These are phyloP conservation scores for Penicillium coprophilum DNA, from an alignment of 495 filamentous ascomycete species.

Conservation along the genomic window DNA sequence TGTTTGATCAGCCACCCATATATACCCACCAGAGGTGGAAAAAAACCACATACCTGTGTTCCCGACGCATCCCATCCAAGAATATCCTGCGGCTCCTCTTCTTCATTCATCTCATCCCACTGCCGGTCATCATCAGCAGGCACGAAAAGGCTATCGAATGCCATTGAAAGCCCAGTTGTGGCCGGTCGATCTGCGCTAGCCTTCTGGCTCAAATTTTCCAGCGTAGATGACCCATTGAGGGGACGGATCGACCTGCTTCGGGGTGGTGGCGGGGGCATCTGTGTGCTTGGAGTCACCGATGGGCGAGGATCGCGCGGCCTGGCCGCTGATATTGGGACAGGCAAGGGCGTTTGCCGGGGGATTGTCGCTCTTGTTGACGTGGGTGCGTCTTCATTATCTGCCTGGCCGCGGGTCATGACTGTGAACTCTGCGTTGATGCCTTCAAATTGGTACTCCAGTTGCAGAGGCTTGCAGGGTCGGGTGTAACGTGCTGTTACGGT, in stretches of 20 bases:
- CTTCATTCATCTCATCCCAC: constrained; percentile 80
- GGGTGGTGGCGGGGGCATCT: constrained; percentile 37
- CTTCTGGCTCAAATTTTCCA: constrained; percentile 25
- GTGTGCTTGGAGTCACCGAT: constrained; percentile 15
- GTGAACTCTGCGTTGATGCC: constrained; percentile 85
- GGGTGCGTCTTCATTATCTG: constrained; percentile 44
- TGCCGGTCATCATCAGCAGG: constrained; percentile 67
- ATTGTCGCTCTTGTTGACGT: constrained; percentile 31
- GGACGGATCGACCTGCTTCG: constrained; percentile 37
- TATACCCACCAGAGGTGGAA: neutral
- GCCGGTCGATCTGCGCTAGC: constrained; percentile 48
- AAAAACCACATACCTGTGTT: constrained; percentile 36
- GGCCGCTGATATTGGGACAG: constrained; percentile 18
- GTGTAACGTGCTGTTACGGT: constrained; percentile 77
- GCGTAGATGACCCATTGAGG: constrained; percentile 37
- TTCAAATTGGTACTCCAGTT: constrained; percentile 71
- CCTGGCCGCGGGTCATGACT: constrained; percentile 90
- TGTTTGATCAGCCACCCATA: constrained; percentile 6
- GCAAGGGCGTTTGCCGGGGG: constrained; percentile 32
- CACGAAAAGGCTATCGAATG: constrained; percentile 76
- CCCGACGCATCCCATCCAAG: constrained; percentile 80
- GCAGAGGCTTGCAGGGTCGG: constrained; percentile 75
- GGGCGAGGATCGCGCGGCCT: constrained; percentile 17
- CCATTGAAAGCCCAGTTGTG: constrained; percentile 54
- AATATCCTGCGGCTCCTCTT: constrained; percentile 69